Base-by-base conservation (phyloP, 2,329 filamentous ascomycete genomes). In the Colletotrichum caudatum region DNA sequence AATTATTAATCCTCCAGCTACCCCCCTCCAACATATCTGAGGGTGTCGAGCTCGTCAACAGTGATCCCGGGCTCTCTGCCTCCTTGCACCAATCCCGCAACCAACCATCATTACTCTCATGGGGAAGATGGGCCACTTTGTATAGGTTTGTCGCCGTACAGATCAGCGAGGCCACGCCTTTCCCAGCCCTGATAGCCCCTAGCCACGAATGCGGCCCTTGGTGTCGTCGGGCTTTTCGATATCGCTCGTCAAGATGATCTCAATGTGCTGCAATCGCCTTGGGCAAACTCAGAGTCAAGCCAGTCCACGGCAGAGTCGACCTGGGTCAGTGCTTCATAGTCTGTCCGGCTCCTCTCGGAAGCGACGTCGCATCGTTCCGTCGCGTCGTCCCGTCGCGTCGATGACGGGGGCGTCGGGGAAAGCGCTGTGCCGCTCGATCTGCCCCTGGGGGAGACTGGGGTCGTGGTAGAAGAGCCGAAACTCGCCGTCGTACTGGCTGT, bases 401-500 rank as follows among this genome's bases (percentile, higher is more conserved):
- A 37, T n/a, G 12, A 20, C 3, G 11, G 33, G 2, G 26, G 12
- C 54, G 16, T n/a, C n/a, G 9, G 16, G 35, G 20, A 6, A 16
- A 0, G 50, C 33, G 20, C n/a, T 37, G 26, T 37, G 35, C 23
- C 23, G 35, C 37, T 44, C 37, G 18, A 64, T 23, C 35, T 64
- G 35, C 2, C 54, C 54, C 54, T 26, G n/a, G 18, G 54, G 54
- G 7, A 58, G 54, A 26, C 54, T 54, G 23, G 54, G 54, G 39
- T 71, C 59, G 33, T 65, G 65, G 48, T 66, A 71, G 54, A 71
- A 64, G 39, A 71, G 69, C 1, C 54, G 39, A 54, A 71, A 71
- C 18, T 64, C 65, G 65, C 65, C 53, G 4, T 64, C 23, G 26
- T 29, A 46, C 39, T 59, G 29, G 5, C 8, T 29, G 5, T 41